phyloP scores from a whole-genome alignment of 225 moss, liverwort and hornwort genomes.

The Pleurozium schreberi region DNA sequence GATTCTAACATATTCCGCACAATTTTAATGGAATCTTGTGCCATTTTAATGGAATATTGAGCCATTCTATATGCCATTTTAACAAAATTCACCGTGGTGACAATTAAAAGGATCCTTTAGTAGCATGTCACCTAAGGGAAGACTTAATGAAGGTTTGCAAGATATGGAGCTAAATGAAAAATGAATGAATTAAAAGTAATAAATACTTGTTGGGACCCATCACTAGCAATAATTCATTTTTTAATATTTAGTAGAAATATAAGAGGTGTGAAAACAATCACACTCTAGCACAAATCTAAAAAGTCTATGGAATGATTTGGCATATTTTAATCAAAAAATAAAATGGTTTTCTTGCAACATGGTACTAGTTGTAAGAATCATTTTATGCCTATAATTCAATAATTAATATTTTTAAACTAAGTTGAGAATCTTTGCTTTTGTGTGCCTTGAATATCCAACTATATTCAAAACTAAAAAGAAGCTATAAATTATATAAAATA shows the following conservation, averaged over 20 bases:
- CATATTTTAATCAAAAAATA: not conserved
- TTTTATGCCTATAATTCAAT: accelerated
- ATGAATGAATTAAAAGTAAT: not conserved
- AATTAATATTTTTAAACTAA: not conserved
- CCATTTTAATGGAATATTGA: too few species aligned
- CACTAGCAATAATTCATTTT: not conserved
- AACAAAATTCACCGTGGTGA: too few species aligned
- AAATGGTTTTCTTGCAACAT: not conserved
- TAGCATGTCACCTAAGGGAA: not conserved
- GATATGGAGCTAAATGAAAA: not conserved
- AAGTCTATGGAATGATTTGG: not conserved
- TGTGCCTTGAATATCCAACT: not conserved
- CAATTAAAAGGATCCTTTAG: accelerated
- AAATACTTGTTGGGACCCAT: not conserved
- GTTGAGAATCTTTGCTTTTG: not conserved
- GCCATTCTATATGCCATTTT: too few species aligned
- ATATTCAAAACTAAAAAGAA: not conserved
- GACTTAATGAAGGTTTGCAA: not conserved
- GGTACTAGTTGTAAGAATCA: not conserved
- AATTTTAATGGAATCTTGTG: too few species aligned
- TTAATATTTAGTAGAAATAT: not conserved
- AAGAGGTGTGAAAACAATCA: not conserved
- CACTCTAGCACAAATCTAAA: accelerated
- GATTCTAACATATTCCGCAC: too few species aligned
- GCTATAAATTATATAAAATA: not conserved